Evolutionary conservation across 2,329 filamentous ascomycete species (phyloP).

Genomic region (Macrophomina pseudophaseolina): DNA sequence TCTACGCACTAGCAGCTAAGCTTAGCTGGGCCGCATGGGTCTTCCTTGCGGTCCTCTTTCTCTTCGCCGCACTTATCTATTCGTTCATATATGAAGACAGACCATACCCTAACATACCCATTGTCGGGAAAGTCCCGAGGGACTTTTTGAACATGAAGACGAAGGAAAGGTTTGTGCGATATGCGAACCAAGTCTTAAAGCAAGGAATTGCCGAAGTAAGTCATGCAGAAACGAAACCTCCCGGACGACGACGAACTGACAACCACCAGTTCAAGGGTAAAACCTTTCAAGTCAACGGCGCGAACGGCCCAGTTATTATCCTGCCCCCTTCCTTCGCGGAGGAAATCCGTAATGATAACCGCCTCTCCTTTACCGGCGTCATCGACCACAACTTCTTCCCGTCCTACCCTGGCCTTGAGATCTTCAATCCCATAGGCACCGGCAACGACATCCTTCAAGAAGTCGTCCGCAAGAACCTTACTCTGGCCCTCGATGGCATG

Average conservation of each 20-base stretch:
- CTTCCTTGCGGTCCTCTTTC: neutral
- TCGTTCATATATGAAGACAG: constrained; percentile 19
- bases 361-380: constrained; percentile 17
- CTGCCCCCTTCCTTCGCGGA: neutral
- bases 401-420: neutral
- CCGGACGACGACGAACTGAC: neutral
- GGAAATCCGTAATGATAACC: constrained; percentile 4
- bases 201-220: constrained; percentile 7
- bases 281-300: constrained; percentile 14
- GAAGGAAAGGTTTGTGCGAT: constrained; percentile 5
- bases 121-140: neutral
- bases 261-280: neutral
- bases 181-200: constrained; percentile 7
- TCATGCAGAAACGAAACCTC: neutral
- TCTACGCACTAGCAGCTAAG: neutral
- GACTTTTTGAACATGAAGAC: constrained; percentile 22
- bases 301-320: constrained; percentile 13
- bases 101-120: constrained; percentile 10
- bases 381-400: constrained; percentile 25
- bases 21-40: constrained; percentile 16
- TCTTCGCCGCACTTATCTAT: neutral
- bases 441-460: constrained; percentile 18
- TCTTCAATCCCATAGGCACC: constrained; percentile 15
- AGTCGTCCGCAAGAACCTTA: constrained; percentile 12
- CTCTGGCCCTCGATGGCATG: neutral